Percentiles rank a stretch among this genome's conserved stretches.
Evolutionary conservation across 805 yeast species (phyloP).

Genomic region (Starmerella geochares): DNA sequence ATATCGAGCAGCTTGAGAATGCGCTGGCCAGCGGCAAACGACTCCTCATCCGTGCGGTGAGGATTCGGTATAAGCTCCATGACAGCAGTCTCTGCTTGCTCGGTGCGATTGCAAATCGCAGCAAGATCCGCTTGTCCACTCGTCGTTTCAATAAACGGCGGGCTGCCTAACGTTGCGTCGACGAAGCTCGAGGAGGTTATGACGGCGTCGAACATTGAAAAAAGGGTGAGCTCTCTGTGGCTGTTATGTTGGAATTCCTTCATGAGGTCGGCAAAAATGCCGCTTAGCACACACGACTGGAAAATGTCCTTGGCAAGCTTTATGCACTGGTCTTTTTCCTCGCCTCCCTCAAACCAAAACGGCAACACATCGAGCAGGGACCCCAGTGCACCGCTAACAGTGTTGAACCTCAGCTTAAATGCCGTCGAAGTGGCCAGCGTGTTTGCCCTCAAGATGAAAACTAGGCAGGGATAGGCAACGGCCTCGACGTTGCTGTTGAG

Average conservation of each 20-base stretch:
- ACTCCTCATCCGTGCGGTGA: background rate
- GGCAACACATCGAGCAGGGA: background rate
- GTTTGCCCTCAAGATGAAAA: background rate
- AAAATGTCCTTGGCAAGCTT: background rate
- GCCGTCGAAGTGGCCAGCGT: background rate
- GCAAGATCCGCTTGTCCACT: background rate
- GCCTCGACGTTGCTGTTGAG: background rate
- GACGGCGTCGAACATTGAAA: constrained; percentile 1
- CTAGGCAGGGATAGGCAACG: background rate
- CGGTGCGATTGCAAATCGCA: background rate
- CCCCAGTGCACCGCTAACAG: background rate
- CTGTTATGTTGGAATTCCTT: background rate
- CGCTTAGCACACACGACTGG: background rate
- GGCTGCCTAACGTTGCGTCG: background rate
- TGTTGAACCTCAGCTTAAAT: background rate
- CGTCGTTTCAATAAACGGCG: background rate
- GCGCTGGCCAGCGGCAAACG: background rate
- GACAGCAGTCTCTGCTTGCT: background rate
- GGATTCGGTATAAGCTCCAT: background rate
- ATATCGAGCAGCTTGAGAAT: background rate
- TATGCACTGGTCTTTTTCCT: background rate
- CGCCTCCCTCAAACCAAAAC: background rate
- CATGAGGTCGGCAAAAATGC: background rate
- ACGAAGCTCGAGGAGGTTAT: background rate
- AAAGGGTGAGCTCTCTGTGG: background rate